These are phyloP conservation scores for Phaffomyces thermotolerans DNA, from an alignment of 805 yeast species.

Conservation along the genomic window DNA sequence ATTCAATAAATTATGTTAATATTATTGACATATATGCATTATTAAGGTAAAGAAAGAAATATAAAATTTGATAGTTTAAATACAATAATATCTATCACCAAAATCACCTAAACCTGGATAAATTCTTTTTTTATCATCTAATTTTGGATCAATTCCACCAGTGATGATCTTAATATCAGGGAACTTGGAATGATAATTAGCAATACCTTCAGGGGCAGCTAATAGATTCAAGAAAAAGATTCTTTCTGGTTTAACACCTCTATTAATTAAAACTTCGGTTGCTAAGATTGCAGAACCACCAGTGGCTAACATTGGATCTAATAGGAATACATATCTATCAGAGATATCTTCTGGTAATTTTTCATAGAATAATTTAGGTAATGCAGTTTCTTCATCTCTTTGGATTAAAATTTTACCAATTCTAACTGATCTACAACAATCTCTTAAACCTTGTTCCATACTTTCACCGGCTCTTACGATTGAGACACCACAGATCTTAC, in stretches of 20 bases:
- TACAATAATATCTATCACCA: slow-evolving; percentile 95
- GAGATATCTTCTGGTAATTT: slow-evolving; percentile 90
- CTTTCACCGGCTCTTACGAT: slow-evolving; percentile 98
- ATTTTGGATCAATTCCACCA: slow-evolving; percentile 84
- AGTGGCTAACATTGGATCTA: slow-evolving; percentile 98
- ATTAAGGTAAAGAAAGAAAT: neutral
- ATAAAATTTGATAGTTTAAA: slow-evolving; percentile 32
- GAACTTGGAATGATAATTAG: slow-evolving; percentile 65
- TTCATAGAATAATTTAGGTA: slow-evolving; percentile 86
- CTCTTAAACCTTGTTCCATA: slow-evolving; percentile 97
- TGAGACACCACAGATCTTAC: slow-evolving; percentile 96
- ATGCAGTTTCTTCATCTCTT: slow-evolving; percentile 96
- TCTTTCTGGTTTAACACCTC: slow-evolving; percentile 85
- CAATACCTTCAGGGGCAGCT: slow-evolving; percentile 92
- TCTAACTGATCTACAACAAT: slow-evolving; percentile 93
- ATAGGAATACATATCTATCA: slow-evolving; percentile 78
- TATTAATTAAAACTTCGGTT: slow-evolving; percentile 74
- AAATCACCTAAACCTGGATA: slow-evolving; percentile 96
- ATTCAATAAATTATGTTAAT: neutral
- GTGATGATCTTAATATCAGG: slow-evolving; percentile 87
- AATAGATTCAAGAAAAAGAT: slow-evolving; percentile 86
- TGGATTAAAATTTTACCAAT: slow-evolving; percentile 96
- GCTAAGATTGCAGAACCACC: slow-evolving; percentile 99
- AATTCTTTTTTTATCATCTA: slow-evolving; percentile 79
- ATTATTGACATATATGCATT: neutral